Percentiles rank a stretch among this genome's conserved stretches.
These are phyloP conservation scores for Trichoderma parareesei DNA, from an alignment of 495 filamentous ascomycete genomes.

Conservation along the genomic window DNA sequence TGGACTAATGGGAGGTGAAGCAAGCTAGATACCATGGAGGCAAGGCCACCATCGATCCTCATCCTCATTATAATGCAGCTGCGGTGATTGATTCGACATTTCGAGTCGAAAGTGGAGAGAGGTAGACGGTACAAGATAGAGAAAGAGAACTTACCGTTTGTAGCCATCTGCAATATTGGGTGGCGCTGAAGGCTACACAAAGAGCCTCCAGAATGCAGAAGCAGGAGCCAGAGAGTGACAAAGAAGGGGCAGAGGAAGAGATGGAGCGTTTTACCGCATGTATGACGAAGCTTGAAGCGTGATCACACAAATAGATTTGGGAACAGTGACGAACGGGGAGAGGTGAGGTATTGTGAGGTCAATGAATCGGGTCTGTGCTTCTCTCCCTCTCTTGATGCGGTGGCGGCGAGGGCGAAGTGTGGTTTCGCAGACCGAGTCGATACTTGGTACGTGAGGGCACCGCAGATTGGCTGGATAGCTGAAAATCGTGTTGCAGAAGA, in stretches of 20 bases:
- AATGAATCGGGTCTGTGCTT: background rate
- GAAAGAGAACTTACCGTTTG: slow-evolving; percentile 1
- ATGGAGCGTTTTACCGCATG: background rate
- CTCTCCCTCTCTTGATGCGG: background rate
- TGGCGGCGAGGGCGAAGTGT: background rate
- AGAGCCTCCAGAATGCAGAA: background rate
- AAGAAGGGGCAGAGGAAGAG: background rate
- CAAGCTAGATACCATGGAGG: background rate
- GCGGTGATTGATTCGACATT: background rate
- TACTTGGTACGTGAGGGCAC: background rate
- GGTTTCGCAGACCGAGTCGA: background rate
- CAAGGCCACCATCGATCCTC: background rate
- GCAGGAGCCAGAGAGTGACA: background rate
- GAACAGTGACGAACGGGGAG: background rate
- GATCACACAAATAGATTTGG: background rate
- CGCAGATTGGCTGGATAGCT: background rate
- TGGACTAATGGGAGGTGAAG: background rate
- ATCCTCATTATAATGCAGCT: background rate
- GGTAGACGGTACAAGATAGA: no score
- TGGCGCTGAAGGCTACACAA: background rate
- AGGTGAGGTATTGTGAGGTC: no score
- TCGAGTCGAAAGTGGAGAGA: background rate
- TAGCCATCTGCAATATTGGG: background rate
- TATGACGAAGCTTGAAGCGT: background rate
- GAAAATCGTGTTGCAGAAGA: background rate